Percentiles rank a stretch among this genome's conserved stretches.
Evolutionary conservation across 2,329 filamentous ascomycete genomes (phyloP).

Genomic region (Xylaria sp.): DNA sequence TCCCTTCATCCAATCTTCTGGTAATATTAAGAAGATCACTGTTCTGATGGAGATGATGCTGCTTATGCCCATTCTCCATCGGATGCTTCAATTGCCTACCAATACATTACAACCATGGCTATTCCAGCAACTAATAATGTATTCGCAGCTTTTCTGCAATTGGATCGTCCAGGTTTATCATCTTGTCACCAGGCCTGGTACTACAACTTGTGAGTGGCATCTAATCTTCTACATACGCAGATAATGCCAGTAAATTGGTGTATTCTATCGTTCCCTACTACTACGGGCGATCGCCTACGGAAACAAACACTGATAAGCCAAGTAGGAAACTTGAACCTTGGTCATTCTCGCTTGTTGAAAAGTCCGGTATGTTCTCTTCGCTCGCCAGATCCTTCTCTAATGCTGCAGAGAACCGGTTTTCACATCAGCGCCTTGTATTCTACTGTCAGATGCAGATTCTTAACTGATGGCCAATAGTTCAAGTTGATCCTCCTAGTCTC

Average conservation of each 20-base stretch:
- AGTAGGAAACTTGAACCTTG: not conserved
- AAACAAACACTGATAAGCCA: not conserved
- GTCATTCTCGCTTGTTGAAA: not conserved
- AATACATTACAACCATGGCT: not conserved
- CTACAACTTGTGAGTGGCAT: slow-evolving; percentile 6
- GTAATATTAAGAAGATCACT: not conserved
- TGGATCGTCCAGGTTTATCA: not conserved
- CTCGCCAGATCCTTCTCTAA: not conserved
- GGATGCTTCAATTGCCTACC: not conserved
- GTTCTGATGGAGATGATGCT: not conserved
- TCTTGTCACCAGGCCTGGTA: not conserved
- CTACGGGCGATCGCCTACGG: not conserved
- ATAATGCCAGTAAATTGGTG: not conserved
- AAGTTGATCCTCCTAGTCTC: not conserved
- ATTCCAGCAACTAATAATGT: slow-evolving; percentile 2
- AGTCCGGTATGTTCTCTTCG: slow-evolving; percentile 3
- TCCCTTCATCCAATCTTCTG: not conserved
- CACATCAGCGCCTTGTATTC: not conserved
- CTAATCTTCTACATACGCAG: not conserved
- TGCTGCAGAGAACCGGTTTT: not conserved
- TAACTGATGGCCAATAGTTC: slow-evolving; percentile 3
- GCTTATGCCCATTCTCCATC: not conserved
- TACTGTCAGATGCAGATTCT: not conserved
- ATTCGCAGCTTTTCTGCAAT: not conserved
- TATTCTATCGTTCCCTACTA: not conserved